These are phyloP conservation scores for Strobilomyces echinocephalus DNA, from an alignment of 768 basidiomycete species.

Conservation along the genomic window DNA sequence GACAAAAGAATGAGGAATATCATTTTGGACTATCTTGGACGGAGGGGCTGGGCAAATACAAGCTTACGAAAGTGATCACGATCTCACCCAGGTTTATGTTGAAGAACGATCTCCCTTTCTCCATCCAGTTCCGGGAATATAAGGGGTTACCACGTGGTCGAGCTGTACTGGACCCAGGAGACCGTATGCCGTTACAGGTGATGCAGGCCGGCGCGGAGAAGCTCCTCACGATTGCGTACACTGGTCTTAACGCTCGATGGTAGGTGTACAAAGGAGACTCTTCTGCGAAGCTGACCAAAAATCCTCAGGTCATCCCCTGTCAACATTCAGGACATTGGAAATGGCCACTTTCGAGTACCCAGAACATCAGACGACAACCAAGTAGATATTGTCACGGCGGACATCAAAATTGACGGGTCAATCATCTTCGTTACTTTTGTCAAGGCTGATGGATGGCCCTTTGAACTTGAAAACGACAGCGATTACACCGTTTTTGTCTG, in stretches of 20 bases:
- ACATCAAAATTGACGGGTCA: slow-evolving; percentile 78
- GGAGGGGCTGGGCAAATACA: slow-evolving; percentile 96
- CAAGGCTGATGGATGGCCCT: slow-evolving; percentile 74
- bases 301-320: slow-evolving; percentile 80
- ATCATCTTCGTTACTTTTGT: slow-evolving; percentile 83
- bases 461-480: slow-evolving; percentile 85
- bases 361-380: slow-evolving; percentile 35
- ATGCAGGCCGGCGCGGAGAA: slow-evolving; percentile 65
- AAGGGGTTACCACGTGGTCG: slow-evolving; percentile 62
- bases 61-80: slow-evolving; percentile 90
- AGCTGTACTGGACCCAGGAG: slow-evolving; percentile 59
- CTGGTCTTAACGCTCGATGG: slow-evolving; percentile 85
- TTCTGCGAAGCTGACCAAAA: background rate
- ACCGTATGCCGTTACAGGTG: slow-evolving; percentile 62
- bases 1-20: slow-evolving; percentile 59
- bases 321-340: slow-evolving; percentile 87
- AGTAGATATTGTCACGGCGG: slow-evolving; percentile 61
- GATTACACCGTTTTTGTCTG: slow-evolving; percentile 61
- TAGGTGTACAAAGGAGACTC: slow-evolving; percentile 30
- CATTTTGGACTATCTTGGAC: slow-evolving; percentile 88
- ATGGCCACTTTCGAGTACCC: slow-evolving; percentile 66
- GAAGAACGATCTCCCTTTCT: slow-evolving; percentile 67
- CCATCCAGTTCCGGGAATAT: slow-evolving; percentile 82
- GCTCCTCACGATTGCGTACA: slow-evolving; percentile 77
- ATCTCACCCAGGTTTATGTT: slow-evolving; percentile 87